Base-by-base conservation (phyloP, 2,329 filamentous ascomycete genomes). In the Aspergillus sp. region DNA sequence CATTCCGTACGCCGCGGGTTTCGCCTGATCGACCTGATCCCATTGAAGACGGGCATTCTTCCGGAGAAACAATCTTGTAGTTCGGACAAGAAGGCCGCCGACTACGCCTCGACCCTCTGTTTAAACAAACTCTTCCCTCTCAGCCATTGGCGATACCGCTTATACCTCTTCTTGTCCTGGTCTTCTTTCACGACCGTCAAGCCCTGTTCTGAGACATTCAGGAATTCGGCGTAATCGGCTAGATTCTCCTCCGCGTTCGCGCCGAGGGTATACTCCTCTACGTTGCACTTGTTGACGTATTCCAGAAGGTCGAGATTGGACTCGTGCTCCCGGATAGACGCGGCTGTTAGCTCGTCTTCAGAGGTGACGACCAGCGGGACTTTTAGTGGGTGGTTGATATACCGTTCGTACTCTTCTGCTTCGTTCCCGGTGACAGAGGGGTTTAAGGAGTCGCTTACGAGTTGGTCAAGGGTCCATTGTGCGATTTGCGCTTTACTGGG, bases 71-170 rank as follows among this genome's bases (percentile, higher is more conserved):
- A 15, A n/a, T n/a, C 2, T 7, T 7, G 14, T 14, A 5, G 2
- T n/a, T n/a, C 4, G 15, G 35, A n/a, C 15, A 15, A 43, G 0
- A 3, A 15, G 21, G 3, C 5, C 7, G 15, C 4, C 12, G 4
- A 31, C 27, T 35, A 48, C 9, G 45, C 19, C 45, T 82, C 80
- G 63, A 82, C 80, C 46, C 88, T 86, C 80, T 97, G 93, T 77
- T 98, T 98, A 74, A 98, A 98, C 68, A 98, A 83, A 68, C 91
- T 96, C 79, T 97, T 98, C 17, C 93, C 93, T 61, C 87, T 84
- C 70, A 99, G 80, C 93, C 95, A 99, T 76, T 97, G 96, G 68
- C 88, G 81, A 76, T 99, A 99, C 9, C 93, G 90, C 77, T 96
- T 98, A 75, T 99, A 99, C 66, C 95, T 82, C 82, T 98, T 97